Evolutionary conservation across 306 rosid genomes (phyloP), one percentile per base, ranked within the genome.

Genomic region (Acmispon strigosus): DNA sequence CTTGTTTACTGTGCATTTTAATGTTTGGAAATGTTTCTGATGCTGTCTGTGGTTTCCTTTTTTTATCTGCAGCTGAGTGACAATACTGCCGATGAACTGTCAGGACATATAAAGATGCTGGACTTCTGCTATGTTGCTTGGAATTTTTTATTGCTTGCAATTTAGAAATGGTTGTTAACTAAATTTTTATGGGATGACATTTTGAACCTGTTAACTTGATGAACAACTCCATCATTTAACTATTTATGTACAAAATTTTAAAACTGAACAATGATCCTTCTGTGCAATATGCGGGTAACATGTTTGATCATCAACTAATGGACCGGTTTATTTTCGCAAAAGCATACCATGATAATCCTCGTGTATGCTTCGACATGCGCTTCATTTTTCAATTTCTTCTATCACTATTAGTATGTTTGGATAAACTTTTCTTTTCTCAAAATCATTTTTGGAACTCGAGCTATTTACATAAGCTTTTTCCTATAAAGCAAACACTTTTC

Each of bases 21-120:
- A 57, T 34, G 16, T 36, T 19, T 16, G 19, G 24, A 15, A 66
- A 54, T 66, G 75, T 20, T 57, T 81, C 62, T 74, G 51, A 83
- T 66, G 54, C 66, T 47, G 20, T 34, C 10, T 22, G 10, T 17
- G 62, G 49, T 22, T 75, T 73, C 20, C 48, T 51, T 67, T 54
- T 62, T 73, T 44, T 62, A 48, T 72, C 7, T 61, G 86, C 86
- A 88, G 96, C 83, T 88, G 51, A 81, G 80, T 14, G 62, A 62
- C 59, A n/a, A 57, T 6, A 32, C 39, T n/a, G 70, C 59, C 3
- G 64, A 27, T 0, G 70, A 41, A 50, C 24, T 19, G 41, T 73
- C 48, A 53, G 80, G 84, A 52, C 70, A 27, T 18, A 69, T 44
- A 53, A 56, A 62, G 82, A 75, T 44, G 68, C 74, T 10, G 53